Percentiles rank a stretch among this genome's conserved stretches.
Evolutionary conservation across 2,329 filamentous ascomycete species (phyloP).

Genomic region (Thelonectria blattea): DNA sequence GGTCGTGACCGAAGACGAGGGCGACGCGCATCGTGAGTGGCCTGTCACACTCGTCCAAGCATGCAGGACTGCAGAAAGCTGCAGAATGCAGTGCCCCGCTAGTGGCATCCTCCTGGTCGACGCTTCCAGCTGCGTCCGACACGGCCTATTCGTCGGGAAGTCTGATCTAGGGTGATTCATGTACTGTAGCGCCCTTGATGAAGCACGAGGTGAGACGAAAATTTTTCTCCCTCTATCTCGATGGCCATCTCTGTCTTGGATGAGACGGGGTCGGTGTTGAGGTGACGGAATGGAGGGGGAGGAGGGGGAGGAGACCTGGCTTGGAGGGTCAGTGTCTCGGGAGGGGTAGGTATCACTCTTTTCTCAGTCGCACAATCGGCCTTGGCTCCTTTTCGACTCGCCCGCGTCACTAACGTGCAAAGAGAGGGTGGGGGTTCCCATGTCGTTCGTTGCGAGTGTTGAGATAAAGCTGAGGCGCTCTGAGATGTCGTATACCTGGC

Average conservation of each 20-base stretch:
- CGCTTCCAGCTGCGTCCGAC: conserved; percentile 12
- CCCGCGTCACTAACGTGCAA: conserved; percentile 19
- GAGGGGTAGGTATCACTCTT: conserved; percentile 16
- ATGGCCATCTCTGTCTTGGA: background rate
- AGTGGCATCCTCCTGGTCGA: conserved; percentile 26
- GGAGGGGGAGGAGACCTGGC: background rate
- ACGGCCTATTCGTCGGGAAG: conserved; percentile 28
- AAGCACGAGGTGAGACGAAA: conserved; percentile 13
- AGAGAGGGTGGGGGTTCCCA: conserved; percentile 11
- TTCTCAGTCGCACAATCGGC: background rate
- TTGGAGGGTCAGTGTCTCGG: background rate
- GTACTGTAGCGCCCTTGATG: conserved; percentile 21
- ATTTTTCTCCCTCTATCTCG: background rate
- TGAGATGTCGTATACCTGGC: background rate
- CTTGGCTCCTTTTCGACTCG: conserved; percentile 7
- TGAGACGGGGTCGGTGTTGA: background rate
- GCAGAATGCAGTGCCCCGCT: conserved; percentile 30
- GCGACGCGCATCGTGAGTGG: conserved; percentile 34
- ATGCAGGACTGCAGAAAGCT: conserved; percentile 21
- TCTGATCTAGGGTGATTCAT: conserved; percentile 23
- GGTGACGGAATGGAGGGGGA: background rate
- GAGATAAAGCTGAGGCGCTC: background rate
- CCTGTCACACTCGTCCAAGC: conserved; percentile 21
- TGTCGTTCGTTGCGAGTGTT: background rate
- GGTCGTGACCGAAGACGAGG: conserved; percentile 21